phyloP scores from a whole-genome alignment of 1,284 basidiomycete genomes.

The Schizophyllum commune region DNA sequence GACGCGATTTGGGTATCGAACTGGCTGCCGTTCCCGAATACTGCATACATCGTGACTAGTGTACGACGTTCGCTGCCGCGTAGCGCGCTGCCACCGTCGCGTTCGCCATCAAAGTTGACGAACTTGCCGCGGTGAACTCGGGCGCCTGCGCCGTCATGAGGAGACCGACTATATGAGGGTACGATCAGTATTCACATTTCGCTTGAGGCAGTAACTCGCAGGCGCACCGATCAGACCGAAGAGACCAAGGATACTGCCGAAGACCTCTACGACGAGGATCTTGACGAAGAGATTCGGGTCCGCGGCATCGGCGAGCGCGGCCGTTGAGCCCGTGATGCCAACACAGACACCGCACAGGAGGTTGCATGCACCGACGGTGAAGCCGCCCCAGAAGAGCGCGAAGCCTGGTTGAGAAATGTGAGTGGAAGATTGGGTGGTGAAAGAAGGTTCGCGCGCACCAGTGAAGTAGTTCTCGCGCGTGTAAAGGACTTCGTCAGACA shows the following conservation, averaged over 20 bases:
- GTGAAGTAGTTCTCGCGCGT: constrained; percentile 87
- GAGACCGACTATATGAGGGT: constrained; percentile 46
- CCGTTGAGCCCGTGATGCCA: constrained; percentile 87
- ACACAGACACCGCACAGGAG: constrained; percentile 90
- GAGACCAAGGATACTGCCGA: constrained; percentile 86
- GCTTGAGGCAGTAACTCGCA: neutral
- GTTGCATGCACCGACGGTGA: constrained; percentile 88
- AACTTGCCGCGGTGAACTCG: constrained; percentile 40
- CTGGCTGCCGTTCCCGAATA: constrained; percentile 19
- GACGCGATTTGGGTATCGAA: constrained; percentile 11
- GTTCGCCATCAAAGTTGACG: constrained; percentile 15
- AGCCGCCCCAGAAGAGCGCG: constrained; percentile 90
- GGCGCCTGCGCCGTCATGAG: constrained; percentile 54
- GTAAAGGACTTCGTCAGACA: constrained; percentile 62
- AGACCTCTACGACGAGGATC: constrained; percentile 91
- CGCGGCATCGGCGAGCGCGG: constrained; percentile 87
- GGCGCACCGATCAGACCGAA: constrained; percentile 85
- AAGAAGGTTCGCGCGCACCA: constrained; percentile 36
- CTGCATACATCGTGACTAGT: constrained; percentile 15
- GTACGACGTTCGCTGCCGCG: constrained; percentile 16
- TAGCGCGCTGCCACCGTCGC: constrained; percentile 27
- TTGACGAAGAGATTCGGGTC: constrained; percentile 92
- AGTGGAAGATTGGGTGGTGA: neutral
- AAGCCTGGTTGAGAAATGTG: constrained; percentile 47
- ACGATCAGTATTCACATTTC: neutral